Evolutionary conservation across 2,329 filamentous ascomycete genomes (phyloP).

Genomic region (Thermothelomyces thermophilus): DNA sequence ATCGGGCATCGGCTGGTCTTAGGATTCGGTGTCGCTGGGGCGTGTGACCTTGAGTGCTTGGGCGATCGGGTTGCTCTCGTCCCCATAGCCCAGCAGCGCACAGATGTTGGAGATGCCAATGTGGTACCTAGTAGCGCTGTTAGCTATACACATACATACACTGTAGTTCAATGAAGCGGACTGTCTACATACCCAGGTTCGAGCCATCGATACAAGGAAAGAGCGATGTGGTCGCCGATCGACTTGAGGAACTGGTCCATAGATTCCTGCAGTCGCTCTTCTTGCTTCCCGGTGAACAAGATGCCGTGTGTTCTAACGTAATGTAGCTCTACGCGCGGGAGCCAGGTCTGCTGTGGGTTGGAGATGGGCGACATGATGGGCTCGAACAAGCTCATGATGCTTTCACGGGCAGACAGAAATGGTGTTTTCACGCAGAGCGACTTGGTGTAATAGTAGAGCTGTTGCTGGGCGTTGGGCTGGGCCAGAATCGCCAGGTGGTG

Average conservation of each 20-base stretch:
- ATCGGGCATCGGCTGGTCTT: slow-evolving; percentile 25
- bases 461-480: slow-evolving; percentile 60
- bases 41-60: slow-evolving; percentile 35
- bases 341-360: slow-evolving; percentile 30
- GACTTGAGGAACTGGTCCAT: slow-evolving; percentile 43
- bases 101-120: slow-evolving; percentile 52
- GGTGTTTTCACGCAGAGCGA: slow-evolving; percentile 61
- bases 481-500: slow-evolving; percentile 82
- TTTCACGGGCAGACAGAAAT: slow-evolving; percentile 62
- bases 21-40: too few species aligned
- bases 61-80: slow-evolving; percentile 42
- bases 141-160: neutral
- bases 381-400: slow-evolving; percentile 62
- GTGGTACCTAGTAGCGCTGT: slow-evolving; percentile 35
- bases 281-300: slow-evolving; percentile 50
- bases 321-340: slow-evolving; percentile 45
- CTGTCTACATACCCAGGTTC: slow-evolving; percentile 36
- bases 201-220: slow-evolving; percentile 45
- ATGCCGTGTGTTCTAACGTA: slow-evolving; percentile 61
- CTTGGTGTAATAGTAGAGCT: slow-evolving; percentile 67
- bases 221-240: slow-evolving; percentile 52
- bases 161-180: too few species aligned
- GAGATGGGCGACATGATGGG: slow-evolving; percentile 39
- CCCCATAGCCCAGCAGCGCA: slow-evolving; percentile 47
- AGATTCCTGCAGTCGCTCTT: slow-evolving; percentile 41